Evolutionary conservation across 2,329 filamentous ascomycete genomes (phyloP), one percentile per base, ranked within the genome.

Genomic region (Beauveria sp.): DNA sequence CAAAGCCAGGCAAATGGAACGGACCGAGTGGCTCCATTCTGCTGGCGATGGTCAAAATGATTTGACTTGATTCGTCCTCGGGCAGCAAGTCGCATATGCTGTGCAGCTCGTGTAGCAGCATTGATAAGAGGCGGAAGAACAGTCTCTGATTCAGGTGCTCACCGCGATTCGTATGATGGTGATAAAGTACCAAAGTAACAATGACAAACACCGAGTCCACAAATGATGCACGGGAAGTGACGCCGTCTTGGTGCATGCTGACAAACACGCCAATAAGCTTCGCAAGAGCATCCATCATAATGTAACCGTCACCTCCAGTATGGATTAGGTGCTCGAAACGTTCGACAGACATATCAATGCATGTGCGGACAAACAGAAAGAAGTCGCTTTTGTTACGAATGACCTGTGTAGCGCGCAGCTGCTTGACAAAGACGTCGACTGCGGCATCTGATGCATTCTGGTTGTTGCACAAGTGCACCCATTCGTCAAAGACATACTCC

Each of bases 401-500:
- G 20, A 94, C 79, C 64, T 88, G 84, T 65, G 84, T 84, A 61
- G 86, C 81, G 67, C 93, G 88, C 69, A 97, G 79, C 72, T 97
- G 93, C 67, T 89, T 86, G 51, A 97, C 84, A 73, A 97, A 97
- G 2, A 90, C 84, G 6, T 83, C 77, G 59, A 86, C 80, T 0
- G 87, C 84, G 69, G 88, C 89, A 64, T 91, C 88, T 4, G 88
- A 86, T 4, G 88, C 85, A 66, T 87, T 85, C n/a, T 86, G 83
- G 67, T 91, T 90, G 72, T 89, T 89, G 76, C 83, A 88, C 8
- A 97, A 82, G 63, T 88, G 86, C 30, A 93, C 84, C 94, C 94
- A 99, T 76, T 99, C 94, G 48, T 93, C 92, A 69, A 99, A 97
- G 22, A 97, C 83, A 70, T 99, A 97, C 67, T 96, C 91, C 75